Evolutionary conservation across 2,329 filamentous ascomycete species (phyloP).

Genomic region (Aureobasidium melanogenum): DNA sequence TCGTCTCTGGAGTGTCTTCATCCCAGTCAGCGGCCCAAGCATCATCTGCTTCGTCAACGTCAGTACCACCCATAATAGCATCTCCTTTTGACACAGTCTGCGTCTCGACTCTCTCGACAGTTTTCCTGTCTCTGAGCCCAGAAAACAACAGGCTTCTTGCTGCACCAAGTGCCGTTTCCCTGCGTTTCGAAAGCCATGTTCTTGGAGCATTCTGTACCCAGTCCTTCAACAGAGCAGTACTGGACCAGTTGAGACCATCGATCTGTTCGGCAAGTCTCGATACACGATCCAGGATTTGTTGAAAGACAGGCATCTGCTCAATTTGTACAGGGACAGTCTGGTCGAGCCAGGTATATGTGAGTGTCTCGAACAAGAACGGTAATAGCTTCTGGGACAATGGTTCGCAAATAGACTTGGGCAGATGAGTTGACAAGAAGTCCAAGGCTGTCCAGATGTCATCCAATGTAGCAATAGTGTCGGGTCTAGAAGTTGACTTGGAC

Average conservation of each 20-base stretch:
- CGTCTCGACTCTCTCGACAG: constrained; percentile 77
- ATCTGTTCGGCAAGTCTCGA: constrained; percentile 56
- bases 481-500: neutral
- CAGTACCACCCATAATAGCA: constrained; percentile 49
- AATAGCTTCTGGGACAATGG: constrained; percentile 63
- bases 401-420: constrained; percentile 40
- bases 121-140: constrained; percentile 57
- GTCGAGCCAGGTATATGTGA: constrained; percentile 68
- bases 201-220: constrained; percentile 76
- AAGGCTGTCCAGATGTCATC: constrained; percentile 37
- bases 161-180: constrained; percentile 67
- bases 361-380: constrained; percentile 54
- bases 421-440: constrained; percentile 40
- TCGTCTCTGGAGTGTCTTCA: constrained; percentile 34
- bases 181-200: constrained; percentile 77
- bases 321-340: constrained; percentile 67
- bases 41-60: constrained; percentile 32
- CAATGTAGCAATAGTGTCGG: constrained; percentile 27
- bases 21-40: constrained; percentile 80
- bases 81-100: constrained; percentile 66
- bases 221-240: constrained; percentile 52
- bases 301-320: constrained; percentile 61
- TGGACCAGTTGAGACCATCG: constrained; percentile 53
- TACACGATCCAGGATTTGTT: constrained; percentile 58
- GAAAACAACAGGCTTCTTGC: constrained; percentile 60